Conservation (phyloP, 495 filamentous ascomycete species). For the Penicillium flavigenum region DNA sequence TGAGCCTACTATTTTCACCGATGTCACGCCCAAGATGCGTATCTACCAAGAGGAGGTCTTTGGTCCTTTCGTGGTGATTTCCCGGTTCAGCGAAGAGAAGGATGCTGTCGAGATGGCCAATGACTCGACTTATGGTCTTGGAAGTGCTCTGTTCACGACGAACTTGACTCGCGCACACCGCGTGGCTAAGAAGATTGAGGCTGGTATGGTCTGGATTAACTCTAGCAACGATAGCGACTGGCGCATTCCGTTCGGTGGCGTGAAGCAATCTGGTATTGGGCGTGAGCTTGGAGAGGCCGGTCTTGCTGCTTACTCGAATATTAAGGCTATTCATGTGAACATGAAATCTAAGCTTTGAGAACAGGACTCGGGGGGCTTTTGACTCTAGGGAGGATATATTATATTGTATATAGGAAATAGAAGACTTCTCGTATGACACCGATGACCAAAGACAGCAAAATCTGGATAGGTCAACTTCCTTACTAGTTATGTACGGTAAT, state of each 20-base stretch:
- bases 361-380: too few species aligned
- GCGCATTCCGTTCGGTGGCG: slow-evolving; percentile 81
- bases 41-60: slow-evolving; percentile 58
- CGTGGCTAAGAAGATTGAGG: slow-evolving; percentile 50
- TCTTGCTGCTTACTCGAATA: slow-evolving; percentile 71
- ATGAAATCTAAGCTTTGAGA: slow-evolving; percentile 33
- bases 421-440: not conserved
- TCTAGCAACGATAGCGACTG: slow-evolving; percentile 70
- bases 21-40: slow-evolving; percentile 47
- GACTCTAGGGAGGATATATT: not conserved
- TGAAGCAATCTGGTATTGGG: slow-evolving; percentile 92
- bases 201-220: slow-evolving; percentile 57
- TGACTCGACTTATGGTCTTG: slow-evolving; percentile 48
- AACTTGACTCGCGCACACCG: slow-evolving; percentile 47
- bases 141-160: slow-evolving; percentile 49
- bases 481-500: too few species aligned
- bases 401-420: slow-evolving; percentile 5
- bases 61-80: slow-evolving; percentile 53
- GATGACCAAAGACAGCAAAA: too few species aligned
- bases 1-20: slow-evolving; percentile 48
- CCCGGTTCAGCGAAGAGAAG: slow-evolving; percentile 50
- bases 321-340: slow-evolving; percentile 77
- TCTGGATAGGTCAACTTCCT: too few species aligned
- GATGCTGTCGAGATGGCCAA: slow-evolving; percentile 53
- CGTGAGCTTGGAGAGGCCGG: slow-evolving; percentile 82